Evolutionary conservation across 176 grass and related monocot species (phyloP).

Genomic region (Oryza meyeriana): DNA sequence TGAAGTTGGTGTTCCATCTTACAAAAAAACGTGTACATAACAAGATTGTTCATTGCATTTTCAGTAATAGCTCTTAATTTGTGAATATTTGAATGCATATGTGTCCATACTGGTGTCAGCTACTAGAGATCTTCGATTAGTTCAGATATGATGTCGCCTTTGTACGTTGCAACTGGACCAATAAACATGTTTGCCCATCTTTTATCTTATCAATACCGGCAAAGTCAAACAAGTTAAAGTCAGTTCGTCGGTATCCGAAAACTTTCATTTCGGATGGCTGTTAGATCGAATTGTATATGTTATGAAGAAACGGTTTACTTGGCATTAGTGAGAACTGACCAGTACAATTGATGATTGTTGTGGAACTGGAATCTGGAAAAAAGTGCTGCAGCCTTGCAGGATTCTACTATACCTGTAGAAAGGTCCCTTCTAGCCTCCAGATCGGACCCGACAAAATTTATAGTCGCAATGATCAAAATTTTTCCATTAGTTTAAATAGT

Average conservation of each 20-base stretch:
- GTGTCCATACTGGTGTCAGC: not conserved
- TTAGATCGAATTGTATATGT: not conserved
- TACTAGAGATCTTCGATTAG: not conserved
- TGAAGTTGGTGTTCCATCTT: conserved; percentile 45
- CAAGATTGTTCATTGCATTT: conserved; percentile 52
- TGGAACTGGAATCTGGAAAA: not conserved
- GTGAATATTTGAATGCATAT: conserved; percentile 43
- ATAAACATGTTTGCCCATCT: not conserved
- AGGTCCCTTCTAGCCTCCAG: not conserved
- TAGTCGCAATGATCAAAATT: not conserved
- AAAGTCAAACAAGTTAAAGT: not conserved
- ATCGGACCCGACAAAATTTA: too few relatives aligned
- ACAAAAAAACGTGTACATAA: conserved; percentile 59
- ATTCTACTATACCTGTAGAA: not conserved
- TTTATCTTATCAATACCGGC: not conserved
- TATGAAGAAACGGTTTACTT: not conserved
- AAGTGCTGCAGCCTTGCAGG: not conserved
- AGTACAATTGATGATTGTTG: not conserved
- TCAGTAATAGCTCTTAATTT: conserved; percentile 54
- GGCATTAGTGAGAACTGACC: not conserved
- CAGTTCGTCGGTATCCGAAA: not conserved
- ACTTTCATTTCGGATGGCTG: not conserved
- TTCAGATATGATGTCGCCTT: not conserved
- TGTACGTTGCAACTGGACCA: conserved; percentile 6
- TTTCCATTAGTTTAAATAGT: not conserved